Base-by-base conservation (phyloP, 495 filamentous ascomycete genomes). In the Bacidia rubella region DNA sequence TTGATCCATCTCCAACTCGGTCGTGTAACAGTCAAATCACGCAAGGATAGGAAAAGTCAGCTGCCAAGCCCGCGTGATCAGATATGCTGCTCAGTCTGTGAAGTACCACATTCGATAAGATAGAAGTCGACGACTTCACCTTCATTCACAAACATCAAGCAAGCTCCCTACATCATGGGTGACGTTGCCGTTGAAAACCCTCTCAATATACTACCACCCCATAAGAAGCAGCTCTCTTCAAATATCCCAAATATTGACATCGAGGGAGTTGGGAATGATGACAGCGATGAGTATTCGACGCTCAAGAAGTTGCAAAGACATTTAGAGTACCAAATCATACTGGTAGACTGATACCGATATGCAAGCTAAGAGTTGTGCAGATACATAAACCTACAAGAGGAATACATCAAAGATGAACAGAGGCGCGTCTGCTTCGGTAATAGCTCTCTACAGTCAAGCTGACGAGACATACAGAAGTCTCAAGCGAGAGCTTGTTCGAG, bases 331-430 rank as follows among this genome's bases (percentile, higher is more conserved):
- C n/a, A 77, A 62, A 38, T 39, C 17, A 10, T 11, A 32, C 19
- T 40, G 25, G 1, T 24, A 38, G 47, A 4, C 24, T 23, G 20
- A 10, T 44, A 21, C 17, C 19, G 42, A 38, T 23, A n/a, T n/a
- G n/a, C 22, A 35, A 54, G 59, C 67, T 75, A 58, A 75, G 64
- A 22, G 32, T 43, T 22, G 11, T n/a, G 48, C 56, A 88, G 84
- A 66, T 95, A 95, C 69, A 96, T 98, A 65, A 84, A 94, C 66
- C 77, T 98, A 57, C 92, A 98, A 70, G 92, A 98, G 71, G 93
- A 98, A 66, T 98, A 97, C 72, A 98, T 98, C 78, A 98, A 98
- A 73, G 93, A 98, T 77, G 92, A 98, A 75, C 92, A 98, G 69
- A 81, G 89, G 87, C 86, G 77, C 41, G 66, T 21, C 24, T 43